phyloP scores from a whole-genome alignment of 1,284 basidiomycete species.

The Ceratobasidium sp. region DNA sequence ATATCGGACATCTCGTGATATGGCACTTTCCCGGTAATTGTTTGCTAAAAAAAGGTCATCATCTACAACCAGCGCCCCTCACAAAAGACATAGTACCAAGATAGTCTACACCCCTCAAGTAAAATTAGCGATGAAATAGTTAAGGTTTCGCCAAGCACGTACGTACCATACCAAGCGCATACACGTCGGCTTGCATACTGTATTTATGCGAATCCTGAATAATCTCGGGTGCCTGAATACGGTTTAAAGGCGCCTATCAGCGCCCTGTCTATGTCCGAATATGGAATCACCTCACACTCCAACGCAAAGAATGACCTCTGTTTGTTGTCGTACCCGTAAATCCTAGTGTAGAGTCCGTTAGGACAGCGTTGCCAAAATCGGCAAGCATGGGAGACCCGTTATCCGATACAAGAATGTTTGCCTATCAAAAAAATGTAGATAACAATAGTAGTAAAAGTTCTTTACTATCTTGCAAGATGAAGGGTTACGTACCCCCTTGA shows the following conservation, averaged over 20 bases:
- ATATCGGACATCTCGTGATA: no score
- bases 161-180: constrained; percentile 28
- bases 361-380: constrained; percentile 13
- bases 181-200: constrained; percentile 14
- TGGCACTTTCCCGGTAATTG: no score
- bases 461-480: no score
- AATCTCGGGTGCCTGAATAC: constrained; percentile 14
- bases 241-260: background rate
- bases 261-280: no score
- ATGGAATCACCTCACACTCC: background rate
- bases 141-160: no score
- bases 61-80: no score
- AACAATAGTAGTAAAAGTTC: no score
- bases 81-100: no score
- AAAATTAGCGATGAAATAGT: no score
- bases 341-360: background rate
- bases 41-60: no score
- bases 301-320: background rate
- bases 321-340: background rate
- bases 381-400: background rate
- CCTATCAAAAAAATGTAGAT: background rate
- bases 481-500: constrained; percentile 34
- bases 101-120: background rate
- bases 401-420: background rate
- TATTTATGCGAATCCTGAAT: background rate